Evolutionary conservation across 352 stramenopile species (phyloP).

Genomic region (Phytophthora meadii): DNA sequence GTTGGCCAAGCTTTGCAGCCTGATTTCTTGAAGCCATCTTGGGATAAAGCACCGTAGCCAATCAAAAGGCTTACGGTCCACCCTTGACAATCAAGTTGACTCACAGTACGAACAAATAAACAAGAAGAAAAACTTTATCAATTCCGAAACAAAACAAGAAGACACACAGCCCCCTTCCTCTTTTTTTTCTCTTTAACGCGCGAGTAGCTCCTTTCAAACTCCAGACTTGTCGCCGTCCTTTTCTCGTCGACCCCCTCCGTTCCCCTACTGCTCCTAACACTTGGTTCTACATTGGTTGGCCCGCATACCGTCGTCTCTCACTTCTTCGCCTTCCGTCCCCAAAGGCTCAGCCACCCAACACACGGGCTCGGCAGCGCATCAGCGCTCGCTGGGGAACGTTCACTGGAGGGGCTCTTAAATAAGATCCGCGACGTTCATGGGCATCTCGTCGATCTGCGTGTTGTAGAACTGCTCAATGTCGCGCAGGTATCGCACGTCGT

Average conservation of each 20-base stretch:
- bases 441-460: conserved; percentile 99
- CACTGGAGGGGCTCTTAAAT: conserved; percentile 89
- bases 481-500: conserved; percentile 98
- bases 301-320: conserved; percentile 40
- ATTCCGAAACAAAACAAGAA: conserved; percentile 42
- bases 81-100: not conserved
- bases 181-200: conserved; percentile 30
- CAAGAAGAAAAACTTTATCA: not conserved
- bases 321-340: conserved; percentile 36
- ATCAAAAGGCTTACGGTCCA: conserved; percentile 23
- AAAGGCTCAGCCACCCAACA: conserved; percentile 5
- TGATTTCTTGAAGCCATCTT: conserved; percentile 38
- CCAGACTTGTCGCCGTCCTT: conserved; percentile 14
- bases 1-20: conserved; percentile 16
- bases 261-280: conserved; percentile 45
- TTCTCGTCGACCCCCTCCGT: conserved; percentile 39
- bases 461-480: conserved; percentile 99
- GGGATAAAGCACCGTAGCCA: conserved; percentile 11
- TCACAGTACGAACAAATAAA: not conserved
- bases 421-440: conserved; percentile 99
- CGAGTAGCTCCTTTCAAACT: conserved; percentile 13
- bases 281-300: conserved; percentile 45
- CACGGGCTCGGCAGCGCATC: conserved; percentile 12
- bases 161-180: conserved; percentile 42
- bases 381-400: conserved; percentile 33